Evolutionary conservation across 495 filamentous ascomycete species (phyloP), one percentile per base, ranked within the genome.

Genomic region (Neurospora intermedia): DNA sequence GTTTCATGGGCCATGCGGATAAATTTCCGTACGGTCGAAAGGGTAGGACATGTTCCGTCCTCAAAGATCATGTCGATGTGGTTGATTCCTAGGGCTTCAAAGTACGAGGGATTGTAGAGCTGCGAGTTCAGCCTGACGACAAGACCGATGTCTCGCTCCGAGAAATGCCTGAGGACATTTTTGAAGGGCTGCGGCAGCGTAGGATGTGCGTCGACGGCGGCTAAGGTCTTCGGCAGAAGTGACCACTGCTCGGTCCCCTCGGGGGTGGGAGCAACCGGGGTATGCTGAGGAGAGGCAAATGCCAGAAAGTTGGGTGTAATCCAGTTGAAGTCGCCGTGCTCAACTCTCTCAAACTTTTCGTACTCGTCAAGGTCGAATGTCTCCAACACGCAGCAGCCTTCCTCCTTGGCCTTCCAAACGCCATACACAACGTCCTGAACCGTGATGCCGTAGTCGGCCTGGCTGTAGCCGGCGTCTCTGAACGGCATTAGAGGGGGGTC

Each of bases 311-410:
- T 85, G 16, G 94, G 94, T 13, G 94, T 96, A 69, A 99, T 86
- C 96, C 96, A 99, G 85, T 99, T 99, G 91, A 99, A 99, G 82
- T 99, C 96, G 72, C 96, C 96, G 86, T 97, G 94, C 77, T 99
- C 96, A 3, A 98, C 96, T 71, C 96, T 88, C 82, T 99, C 96
- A 75, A 88, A 99, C 78, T 88, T 91, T 83, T 99, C 96, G 78
- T 99, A 98, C 89, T 98, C 96, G 84, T 97, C 94, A 4, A 99
- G 86, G 70, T 91, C 93, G 76, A 98, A 99, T 66, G 94, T 91
- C 74, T 93, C 91, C 71, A 99, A 82, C 40, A 91, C 91, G 77
- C 93, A 95, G 77, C 97, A 87, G 2, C 91, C 90, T 81, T 97
- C 91, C 80, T 98, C 94, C 82, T 99, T 99, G 3, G 96, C 96